Percentiles rank a stretch among this genome's conserved stretches.
Conservation (phyloP, 495 filamentous ascomycete genomes). For the Bacidia gigantensis region DNA sequence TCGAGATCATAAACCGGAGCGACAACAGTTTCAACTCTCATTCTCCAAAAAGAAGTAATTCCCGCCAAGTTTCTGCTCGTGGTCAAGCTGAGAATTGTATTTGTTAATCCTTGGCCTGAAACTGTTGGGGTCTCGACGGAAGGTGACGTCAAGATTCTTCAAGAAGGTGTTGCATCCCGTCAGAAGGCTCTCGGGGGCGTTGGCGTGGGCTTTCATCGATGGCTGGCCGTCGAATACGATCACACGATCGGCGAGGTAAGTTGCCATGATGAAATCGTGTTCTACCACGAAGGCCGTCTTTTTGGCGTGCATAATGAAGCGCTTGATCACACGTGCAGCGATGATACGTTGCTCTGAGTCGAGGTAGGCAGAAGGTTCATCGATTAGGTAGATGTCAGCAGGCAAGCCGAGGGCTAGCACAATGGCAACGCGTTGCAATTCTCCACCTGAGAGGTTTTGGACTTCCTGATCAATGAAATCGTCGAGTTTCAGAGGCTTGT, state of each 20-base stretch:
- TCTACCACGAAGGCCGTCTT: slow-evolving; percentile 98
- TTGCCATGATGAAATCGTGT: slow-evolving; percentile 99
- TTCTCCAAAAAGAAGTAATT: slow-evolving; percentile 98
- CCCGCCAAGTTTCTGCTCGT: slow-evolving; percentile 86
- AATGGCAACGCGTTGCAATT: slow-evolving; percentile 96
- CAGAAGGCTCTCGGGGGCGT: slow-evolving; percentile 77
- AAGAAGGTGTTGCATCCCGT: slow-evolving; percentile 96
- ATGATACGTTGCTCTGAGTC: slow-evolving; percentile 99
- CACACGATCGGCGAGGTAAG: slow-evolving; percentile 92
- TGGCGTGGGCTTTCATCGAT: slow-evolving; percentile 74
- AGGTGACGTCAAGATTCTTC: slow-evolving; percentile 90
- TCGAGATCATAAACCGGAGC: slow-evolving; percentile 32
- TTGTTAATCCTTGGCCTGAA: slow-evolving; percentile 98
- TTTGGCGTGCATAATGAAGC: slow-evolving; percentile 99
- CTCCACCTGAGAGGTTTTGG: slow-evolving; percentile 95
- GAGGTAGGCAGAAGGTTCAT: slow-evolving; percentile 88
- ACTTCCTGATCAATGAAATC: slow-evolving; percentile 99
- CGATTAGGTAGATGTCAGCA: slow-evolving; percentile 97
- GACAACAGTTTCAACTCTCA: slow-evolving; percentile 59
- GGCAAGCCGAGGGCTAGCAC: slow-evolving; percentile 87
- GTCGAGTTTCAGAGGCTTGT: slow-evolving; percentile 93
- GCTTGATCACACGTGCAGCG: slow-evolving; percentile 92
- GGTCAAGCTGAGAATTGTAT: slow-evolving; percentile 82
- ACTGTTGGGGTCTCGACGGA: slow-evolving; percentile 93
- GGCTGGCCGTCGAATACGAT: slow-evolving; percentile 96